Evolutionary conservation across 139 green algal species (phyloP), one percentile per base, ranked within the genome.

Genomic region (Zygnema circumcarinatum): DNA sequence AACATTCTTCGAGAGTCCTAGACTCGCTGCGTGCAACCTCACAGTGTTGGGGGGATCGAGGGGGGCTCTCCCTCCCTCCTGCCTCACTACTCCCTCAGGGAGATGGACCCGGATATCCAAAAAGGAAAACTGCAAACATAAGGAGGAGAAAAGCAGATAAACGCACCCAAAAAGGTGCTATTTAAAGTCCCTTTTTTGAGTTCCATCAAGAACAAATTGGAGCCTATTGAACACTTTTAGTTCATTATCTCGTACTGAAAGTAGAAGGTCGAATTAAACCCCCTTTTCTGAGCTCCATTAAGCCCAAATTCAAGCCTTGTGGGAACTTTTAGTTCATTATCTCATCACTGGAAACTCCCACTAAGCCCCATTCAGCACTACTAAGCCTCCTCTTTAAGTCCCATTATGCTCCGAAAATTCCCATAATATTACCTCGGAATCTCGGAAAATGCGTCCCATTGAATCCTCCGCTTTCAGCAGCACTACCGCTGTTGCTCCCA

Each of bases 1-100:
- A 29, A 53, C 38, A 81, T 39, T 74, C 39, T 67, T n/a, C 41
- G 40, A 38, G 38, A 81, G 25, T 67, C 74, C 78, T 36, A 85
- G 38, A 32, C 33, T 42, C 11, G 40, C 78, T 69, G 39, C 69
- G 16, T 67, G 40, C 1, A 67, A 35, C 39, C 56, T 32, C n/a
- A 69, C 74, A 81, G 16, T 53, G 0, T 53, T 53, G 20, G 3
- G n/a, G 35, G 74, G 1, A 32, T 32, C 20, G 33, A 32, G 1
- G 33, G 0, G 32, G 3, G 32, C 42, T 47, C 33, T 69, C 39
- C 39, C 39, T 32, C 33, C 0, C 39, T 25, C 39, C 7, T 69
- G 74, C 1, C 39, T 32, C 29, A 81, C 74, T 32, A 81, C 74
- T 32, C 74, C 74, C 1, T 47, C 74, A n/a, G 47, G 42, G 31